Conservation (phyloP, 768 basidiomycete species). For the Filobasidium wieringae region DNA sequence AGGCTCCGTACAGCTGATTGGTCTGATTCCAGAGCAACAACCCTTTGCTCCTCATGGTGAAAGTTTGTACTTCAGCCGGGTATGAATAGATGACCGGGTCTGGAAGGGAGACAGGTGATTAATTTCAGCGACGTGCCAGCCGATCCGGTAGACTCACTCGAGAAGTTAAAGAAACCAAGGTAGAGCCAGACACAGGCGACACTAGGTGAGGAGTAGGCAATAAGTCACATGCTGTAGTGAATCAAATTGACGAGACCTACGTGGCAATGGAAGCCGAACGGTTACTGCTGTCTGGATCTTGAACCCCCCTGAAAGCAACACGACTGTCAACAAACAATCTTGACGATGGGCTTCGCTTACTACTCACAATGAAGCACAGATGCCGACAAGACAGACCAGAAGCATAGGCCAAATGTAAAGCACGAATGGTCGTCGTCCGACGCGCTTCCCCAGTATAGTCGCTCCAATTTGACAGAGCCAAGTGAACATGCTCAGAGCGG, state of each 20-base stretch:
- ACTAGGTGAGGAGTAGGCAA: not conserved
- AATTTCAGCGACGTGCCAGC: too few relatives aligned
- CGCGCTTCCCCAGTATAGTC: constrained; percentile 28
- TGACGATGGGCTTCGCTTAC: too few relatives aligned
- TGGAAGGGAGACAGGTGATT: not conserved
- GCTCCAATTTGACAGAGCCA: constrained; percentile 36
- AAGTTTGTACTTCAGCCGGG: constrained; percentile 39
- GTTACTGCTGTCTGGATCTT: constrained; percentile 21
- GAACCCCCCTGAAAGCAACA: constrained; percentile 26
- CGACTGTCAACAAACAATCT: not conserved
- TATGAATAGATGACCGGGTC: constrained; percentile 20
- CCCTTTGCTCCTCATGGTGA: constrained; percentile 39
- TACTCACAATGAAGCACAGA: constrained; percentile 29
- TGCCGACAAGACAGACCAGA: constrained; percentile 28
- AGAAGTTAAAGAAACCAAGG: constrained; percentile 37
- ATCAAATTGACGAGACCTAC: not conserved
- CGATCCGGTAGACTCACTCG: constrained; percentile 18
- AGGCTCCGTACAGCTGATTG: constrained; percentile 57
- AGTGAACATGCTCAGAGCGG: constrained; percentile 37
- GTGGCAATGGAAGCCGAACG: constrained; percentile 29
- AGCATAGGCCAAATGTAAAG: constrained; percentile 37
- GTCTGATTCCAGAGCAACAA: constrained; percentile 39
- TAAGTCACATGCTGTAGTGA: not conserved
- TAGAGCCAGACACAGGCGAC: constrained; percentile 38
- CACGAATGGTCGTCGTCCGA: constrained; percentile 34